Conservation (phyloP, 352 stramenopile genomes). For the Globisporangium echinulatum region DNA sequence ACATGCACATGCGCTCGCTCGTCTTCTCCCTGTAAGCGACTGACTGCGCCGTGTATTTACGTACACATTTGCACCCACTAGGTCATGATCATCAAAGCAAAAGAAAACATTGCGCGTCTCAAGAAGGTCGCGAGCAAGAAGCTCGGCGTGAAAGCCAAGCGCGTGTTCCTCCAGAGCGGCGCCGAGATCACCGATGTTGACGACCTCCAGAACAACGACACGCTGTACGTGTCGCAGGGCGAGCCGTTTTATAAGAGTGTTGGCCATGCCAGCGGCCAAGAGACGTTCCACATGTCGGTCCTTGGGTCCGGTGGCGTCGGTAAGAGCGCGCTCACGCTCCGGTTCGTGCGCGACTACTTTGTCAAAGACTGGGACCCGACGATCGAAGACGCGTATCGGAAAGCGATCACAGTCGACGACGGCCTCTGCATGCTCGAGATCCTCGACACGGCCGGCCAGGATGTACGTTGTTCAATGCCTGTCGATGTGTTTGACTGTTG, state of each 20-base stretch:
- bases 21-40: not conserved
- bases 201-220: conserved; percentile 87
- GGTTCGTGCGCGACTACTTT: conserved; percentile 88
- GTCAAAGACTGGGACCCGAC: conserved; percentile 90
- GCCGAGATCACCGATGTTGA: conserved; percentile 83
- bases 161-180: conserved; percentile 72
- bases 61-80: conserved; percentile 9
- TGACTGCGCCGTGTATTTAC: conserved; percentile 1
- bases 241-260: conserved; percentile 81
- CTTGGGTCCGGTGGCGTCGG: conserved; percentile 86
- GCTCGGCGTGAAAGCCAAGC: conserved; percentile 65
- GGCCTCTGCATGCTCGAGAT: conserved; percentile 87
- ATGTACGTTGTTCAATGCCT: conserved; percentile 31
- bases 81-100: conserved; percentile 78
- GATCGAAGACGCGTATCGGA: conserved; percentile 89
- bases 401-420: conserved; percentile 82
- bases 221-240: conserved; percentile 79
- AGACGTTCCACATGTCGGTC: conserved; percentile 85
- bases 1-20: too few relatives aligned
- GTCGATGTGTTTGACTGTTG: not conserved
- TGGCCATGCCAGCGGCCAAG: conserved; percentile 55
- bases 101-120: conserved; percentile 64
- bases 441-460: conserved; percentile 86
- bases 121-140: conserved; percentile 86
- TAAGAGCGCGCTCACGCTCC: conserved; percentile 87